phyloP scores from a whole-genome alignment of 768 basidiomycete genomes.

The Myochromella boudieri region DNA sequence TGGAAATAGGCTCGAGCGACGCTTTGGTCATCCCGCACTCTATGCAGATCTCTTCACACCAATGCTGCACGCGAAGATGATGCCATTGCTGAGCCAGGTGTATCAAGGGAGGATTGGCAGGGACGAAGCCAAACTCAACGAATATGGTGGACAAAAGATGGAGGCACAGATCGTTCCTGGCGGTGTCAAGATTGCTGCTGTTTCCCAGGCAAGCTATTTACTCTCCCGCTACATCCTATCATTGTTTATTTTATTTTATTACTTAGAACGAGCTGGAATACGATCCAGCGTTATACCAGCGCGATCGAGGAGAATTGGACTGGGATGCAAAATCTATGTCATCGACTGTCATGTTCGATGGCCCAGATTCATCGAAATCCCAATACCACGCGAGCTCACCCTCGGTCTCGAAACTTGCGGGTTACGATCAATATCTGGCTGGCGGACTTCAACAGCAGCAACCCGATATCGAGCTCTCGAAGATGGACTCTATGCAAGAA shows the following conservation, averaged over 20 bases:
- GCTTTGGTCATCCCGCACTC: slow-evolving; percentile 94
- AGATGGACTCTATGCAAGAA: slow-evolving; percentile 57
- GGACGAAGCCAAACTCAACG: slow-evolving; percentile 65
- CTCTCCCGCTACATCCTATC: not conserved
- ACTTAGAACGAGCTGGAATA: slow-evolving; percentile 75
- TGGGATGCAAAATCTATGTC: slow-evolving; percentile 84
- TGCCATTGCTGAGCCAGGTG: slow-evolving; percentile 72
- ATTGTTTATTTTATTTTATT: not conserved
- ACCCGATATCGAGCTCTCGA: slow-evolving; percentile 53
- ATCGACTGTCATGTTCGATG: slow-evolving; percentile 54
- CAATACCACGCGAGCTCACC: slow-evolving; percentile 35
- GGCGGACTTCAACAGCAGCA: slow-evolving; percentile 37
- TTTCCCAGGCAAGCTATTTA: slow-evolving; percentile 63
- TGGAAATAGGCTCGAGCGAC: slow-evolving; percentile 77
- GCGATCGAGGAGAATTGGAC: slow-evolving; percentile 83
- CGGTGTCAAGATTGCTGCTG: slow-evolving; percentile 80
- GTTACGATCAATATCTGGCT: slow-evolving; percentile 60
- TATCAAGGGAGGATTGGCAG: slow-evolving; percentile 71
- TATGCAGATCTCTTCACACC: slow-evolving; percentile 85
- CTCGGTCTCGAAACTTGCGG: slow-evolving; percentile 35
- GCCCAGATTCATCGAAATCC: slow-evolving; percentile 40
- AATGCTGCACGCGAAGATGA: slow-evolving; percentile 85
- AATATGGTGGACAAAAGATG: slow-evolving; percentile 78
- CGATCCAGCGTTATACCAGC: slow-evolving; percentile 74
- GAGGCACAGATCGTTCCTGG: slow-evolving; percentile 74